Evolutionary conservation across 1,284 basidiomycete genomes (phyloP).

Genomic region (Ustilago bromivora): DNA sequence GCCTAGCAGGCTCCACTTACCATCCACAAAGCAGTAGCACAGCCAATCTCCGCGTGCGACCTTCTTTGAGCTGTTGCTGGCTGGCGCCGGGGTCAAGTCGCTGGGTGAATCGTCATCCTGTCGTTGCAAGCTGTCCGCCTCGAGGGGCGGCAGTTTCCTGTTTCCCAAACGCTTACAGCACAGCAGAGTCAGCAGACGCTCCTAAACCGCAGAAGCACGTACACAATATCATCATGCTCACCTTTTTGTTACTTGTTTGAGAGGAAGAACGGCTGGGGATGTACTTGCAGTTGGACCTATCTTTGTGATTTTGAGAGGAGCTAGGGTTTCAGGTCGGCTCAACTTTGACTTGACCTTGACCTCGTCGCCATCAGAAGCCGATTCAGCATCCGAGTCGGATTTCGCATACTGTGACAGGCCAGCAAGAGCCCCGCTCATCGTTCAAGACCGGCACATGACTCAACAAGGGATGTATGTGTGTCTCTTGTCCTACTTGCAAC

Average conservation of each 20-base stretch:
- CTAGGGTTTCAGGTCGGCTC: neutral
- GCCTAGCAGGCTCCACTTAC: constrained; percentile 14
- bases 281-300: neutral
- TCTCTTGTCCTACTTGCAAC: neutral
- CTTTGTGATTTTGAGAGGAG: neutral
- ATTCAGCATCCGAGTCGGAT: constrained; percentile 16
- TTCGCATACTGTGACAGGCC: constrained; percentile 29
- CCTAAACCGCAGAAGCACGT: neutral
- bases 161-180: neutral
- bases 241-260: neutral
- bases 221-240: neutral
- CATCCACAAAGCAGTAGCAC: constrained; percentile 51
- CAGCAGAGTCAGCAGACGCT: neutral
- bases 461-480: neutral
- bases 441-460: neutral
- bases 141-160: constrained; percentile 35
- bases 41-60: constrained; percentile 46
- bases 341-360: neutral
- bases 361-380: neutral
- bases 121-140: constrained; percentile 14
- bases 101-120: neutral
- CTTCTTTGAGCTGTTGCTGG: neutral
- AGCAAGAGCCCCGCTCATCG: constrained; percentile 27
- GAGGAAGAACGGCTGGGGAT: neutral
- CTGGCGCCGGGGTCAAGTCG: neutral